Percentiles rank a stretch among this genome's conserved stretches.
Evolutionary conservation across 371 early-diverging fungal species (phyloP).

Genomic region (Lichtheimia ornata): DNA sequence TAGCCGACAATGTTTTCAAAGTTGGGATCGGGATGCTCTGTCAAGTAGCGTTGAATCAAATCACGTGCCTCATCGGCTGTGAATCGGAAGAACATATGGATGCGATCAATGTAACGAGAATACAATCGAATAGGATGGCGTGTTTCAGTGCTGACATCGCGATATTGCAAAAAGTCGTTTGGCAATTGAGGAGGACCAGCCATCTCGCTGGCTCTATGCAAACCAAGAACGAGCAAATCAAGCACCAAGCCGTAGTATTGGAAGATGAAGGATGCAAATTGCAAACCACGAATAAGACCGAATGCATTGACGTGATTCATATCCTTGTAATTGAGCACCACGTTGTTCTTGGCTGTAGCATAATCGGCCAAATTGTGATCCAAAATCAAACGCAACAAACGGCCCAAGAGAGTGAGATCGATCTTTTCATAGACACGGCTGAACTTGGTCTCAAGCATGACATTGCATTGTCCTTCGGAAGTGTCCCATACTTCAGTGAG

Average conservation of each 20-base stretch:
- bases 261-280: conserved; percentile 97
- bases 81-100: conserved; percentile 95
- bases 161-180: conserved; percentile 96
- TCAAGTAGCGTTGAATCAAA: conserved; percentile 94
- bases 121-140: conserved; percentile 98
- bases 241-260: conserved; percentile 97
- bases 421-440: conserved; percentile 95
- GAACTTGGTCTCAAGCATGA: conserved; percentile 93
- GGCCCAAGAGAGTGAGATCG: conserved; percentile 95
- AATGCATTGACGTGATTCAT: conserved; percentile 98
- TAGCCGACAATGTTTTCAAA: conserved; percentile 99
- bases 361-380: conserved; percentile 99
- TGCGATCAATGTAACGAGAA: conserved; percentile 90
- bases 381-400: conserved; percentile 92
- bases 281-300: conserved; percentile 98
- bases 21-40: conserved; percentile 98
- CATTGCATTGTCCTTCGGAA: conserved; percentile 87
- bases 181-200: conserved; percentile 94
- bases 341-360: conserved; percentile 98
- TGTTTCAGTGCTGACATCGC: conserved; percentile 89
- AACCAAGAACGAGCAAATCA: conserved; percentile 95
- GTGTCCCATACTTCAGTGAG: conserved; percentile 95
- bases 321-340: conserved; percentile 97
- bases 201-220: conserved; percentile 95
- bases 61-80: conserved; percentile 93